Evolutionary conservation across 1,284 basidiomycete species (phyloP), one percentile per base, ranked within the genome.

Genomic region (Athelia sp.): DNA sequence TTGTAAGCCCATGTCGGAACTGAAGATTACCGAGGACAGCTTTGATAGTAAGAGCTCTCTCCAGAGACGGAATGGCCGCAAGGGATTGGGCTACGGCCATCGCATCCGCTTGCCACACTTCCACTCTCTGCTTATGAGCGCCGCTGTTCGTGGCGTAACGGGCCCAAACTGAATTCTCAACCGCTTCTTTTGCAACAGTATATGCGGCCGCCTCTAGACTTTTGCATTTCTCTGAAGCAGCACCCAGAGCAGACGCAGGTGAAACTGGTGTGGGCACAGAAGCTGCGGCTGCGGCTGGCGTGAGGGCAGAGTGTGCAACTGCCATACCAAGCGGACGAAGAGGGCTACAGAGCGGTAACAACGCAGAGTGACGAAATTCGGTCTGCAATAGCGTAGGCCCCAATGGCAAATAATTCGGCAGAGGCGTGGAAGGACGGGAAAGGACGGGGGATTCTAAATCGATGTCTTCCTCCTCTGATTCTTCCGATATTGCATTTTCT

Each of bases 181-280:
- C 81, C 4, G 80, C 73, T 60, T 90, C 87, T 29, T 64, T 68
- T 3, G 81, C 80, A 22, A 90, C 63, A 35, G 76, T 73, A 48
- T 72, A 72, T 2, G 79, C 84, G 0, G 79, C 78, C 0, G 78
- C 76, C 61, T 87, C 85, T n/a, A 87, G 66, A 0, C 76, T 76
- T 60, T 79, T 82, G 4, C 75, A 75, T 56, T 79, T 79, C 59
- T 87, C 84, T 1, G 74, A 76, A 1, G 78, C 69, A 2, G 74
- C 74, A 4, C 81, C 82, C 17, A 84, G 62, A 0, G 73, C 71
- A 1, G 85, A 84, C 4, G 83, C 86, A 22, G 87, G 87, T 0
- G 87, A 90, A 3, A 89, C 84, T 1, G 87, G 87, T 0, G 87
- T 90, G 2, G 85, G 87, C 0, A 83, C 86, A 13, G 81, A 84